These are phyloP conservation scores for Crataegus laevigata DNA, from an alignment of 306 rosid genomes.

Conservation along the genomic window DNA sequence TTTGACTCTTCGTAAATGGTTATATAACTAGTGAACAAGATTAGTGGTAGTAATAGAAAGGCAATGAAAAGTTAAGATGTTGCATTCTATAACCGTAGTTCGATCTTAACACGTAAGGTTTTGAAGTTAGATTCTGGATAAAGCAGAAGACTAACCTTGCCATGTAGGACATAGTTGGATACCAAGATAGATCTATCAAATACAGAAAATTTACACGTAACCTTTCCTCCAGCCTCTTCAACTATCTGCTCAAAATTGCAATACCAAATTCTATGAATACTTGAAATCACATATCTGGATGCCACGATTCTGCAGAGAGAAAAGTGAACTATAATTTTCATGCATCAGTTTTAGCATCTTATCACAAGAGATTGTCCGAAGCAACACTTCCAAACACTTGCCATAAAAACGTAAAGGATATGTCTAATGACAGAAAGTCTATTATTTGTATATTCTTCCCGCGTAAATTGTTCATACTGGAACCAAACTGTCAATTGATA, in stretches of 20 bases:
- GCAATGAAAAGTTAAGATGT: background rate
- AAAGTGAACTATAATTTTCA: background rate
- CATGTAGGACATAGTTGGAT: constrained; percentile 64
- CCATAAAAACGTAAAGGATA: background rate
- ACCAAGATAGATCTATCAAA: constrained; percentile 95
- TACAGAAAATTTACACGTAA: constrained; percentile 69
- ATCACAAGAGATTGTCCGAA: background rate
- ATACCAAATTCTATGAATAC: background rate
- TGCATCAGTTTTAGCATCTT: background rate
- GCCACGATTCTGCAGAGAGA: background rate
- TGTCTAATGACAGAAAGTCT: background rate
- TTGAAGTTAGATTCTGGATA: background rate
- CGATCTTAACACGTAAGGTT: background rate
- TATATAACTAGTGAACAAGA: background rate
- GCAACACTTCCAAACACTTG: background rate
- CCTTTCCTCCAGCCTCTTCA: constrained; percentile 87
- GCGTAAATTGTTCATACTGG: background rate
- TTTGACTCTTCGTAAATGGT: background rate
- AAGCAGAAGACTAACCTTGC: constrained; percentile 44
- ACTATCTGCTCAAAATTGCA: constrained; percentile 48
- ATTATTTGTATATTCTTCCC: background rate
- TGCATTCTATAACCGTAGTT: background rate
- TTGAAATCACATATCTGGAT: background rate
- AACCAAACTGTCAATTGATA: background rate
- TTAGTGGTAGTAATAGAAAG: background rate